Base-by-base conservation (phyloP, 2,329 filamentous ascomycete genomes). In the Claviceps quebecensis region DNA sequence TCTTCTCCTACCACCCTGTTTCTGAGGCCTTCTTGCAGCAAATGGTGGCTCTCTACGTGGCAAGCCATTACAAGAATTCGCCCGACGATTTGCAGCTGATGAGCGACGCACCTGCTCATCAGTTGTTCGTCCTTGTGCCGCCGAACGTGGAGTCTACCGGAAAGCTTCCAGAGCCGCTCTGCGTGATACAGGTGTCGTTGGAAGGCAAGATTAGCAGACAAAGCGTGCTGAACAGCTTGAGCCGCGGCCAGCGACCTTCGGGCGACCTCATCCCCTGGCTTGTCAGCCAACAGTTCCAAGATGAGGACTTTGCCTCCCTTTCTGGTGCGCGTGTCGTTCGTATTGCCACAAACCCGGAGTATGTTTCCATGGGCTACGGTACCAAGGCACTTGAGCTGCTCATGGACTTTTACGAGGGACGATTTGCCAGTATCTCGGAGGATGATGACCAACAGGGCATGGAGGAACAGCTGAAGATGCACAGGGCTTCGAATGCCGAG, bases 41-140 rank as follows among this genome's bases (percentile, higher is more conserved):
- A 61, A 96, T 98, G 88, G 91, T 98, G 69, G 89, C 90, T 1
- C 78, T 98, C 2, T 98, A 97, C 60, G 94, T 98, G 29, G 89
- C 93, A 29, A 95, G 88, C 50, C 89, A 95, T 67, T 96, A 98
- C 75, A 97, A 97, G 69, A 98, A 98, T 69, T 88, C 90, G 0
- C 93, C 93, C 0, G 95, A 98, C 61, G 93, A 98, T 61, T 76
- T 98, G n/a, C 93, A 97, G 66, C 78, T 98, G 52, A 95, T 98
- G 88, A 95, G 88, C 55, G 93, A 98, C 67, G 93, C 93, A 1
- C 93, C 93, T 1, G 91, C 93, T 0, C 93, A 98, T 67, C 90
- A 97, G 65, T 78, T 98, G 6, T 98, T 93, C 61, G 93, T 97
- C 9, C 80, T 98, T 23, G 88, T 95, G 2, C 86, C 90, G 2